A percentile compares a stretch with the other conserved stretches of the same genome.
Conservation (phyloP, 2,329 filamentous ascomycete genomes). For the Chalaropsis thielavioides region DNA sequence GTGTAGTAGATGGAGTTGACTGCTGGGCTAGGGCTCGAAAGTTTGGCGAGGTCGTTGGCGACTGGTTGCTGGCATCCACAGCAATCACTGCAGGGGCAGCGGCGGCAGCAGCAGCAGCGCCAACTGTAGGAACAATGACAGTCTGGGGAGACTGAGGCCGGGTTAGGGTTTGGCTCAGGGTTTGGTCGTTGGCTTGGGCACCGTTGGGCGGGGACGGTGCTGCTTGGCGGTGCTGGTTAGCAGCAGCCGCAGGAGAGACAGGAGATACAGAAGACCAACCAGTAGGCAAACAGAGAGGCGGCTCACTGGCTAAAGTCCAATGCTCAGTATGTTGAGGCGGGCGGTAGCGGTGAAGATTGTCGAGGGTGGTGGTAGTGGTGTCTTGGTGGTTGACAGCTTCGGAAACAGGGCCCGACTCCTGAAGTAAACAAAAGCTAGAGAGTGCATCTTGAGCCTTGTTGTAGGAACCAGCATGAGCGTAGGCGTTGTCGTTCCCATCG, state of each 20-base stretch:
- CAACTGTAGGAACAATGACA: background rate
- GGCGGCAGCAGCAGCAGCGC: background rate
- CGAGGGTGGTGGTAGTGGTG: constrained; percentile 9
- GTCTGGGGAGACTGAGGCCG: background rate
- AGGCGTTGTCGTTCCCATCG: constrained; percentile 22
- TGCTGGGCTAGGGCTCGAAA: constrained; percentile 15
- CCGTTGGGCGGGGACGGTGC: constrained; percentile 23
- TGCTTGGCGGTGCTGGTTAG: no score
- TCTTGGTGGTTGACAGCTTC: constrained; percentile 3
- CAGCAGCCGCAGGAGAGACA: no score
- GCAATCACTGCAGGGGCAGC: background rate
- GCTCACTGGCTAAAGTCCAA: background rate
- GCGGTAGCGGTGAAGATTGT: constrained; percentile 13
- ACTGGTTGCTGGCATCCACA: background rate
- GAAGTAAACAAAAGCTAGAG: constrained; percentile 33
- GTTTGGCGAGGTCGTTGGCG: background rate
- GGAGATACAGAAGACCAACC: background rate
- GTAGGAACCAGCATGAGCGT: background rate
- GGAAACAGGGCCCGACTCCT: background rate
- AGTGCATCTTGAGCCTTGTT: constrained; percentile 22
- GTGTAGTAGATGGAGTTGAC: constrained; percentile 19
- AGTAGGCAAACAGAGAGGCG: background rate
- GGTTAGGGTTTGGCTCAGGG: background rate
- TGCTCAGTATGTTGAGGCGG: background rate
- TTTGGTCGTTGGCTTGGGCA: constrained; percentile 21